Conservation (phyloP, 2,329 filamentous ascomycete genomes). For the Aspergillus proliferans region DNA sequence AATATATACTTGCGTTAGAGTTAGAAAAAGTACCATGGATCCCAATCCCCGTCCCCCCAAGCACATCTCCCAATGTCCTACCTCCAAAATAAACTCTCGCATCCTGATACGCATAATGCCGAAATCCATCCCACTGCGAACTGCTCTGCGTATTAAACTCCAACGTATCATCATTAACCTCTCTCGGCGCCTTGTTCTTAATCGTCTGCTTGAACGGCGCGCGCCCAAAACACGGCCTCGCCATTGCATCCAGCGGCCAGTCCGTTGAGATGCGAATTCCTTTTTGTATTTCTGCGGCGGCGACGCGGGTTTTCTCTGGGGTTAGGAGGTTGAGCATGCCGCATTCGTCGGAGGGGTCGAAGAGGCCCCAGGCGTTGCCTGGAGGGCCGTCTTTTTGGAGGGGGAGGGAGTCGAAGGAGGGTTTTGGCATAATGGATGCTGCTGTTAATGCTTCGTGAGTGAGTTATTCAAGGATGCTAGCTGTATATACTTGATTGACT, state of each 20-base stretch:
- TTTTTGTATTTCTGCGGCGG: slow-evolving; percentile 41
- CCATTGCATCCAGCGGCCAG: slow-evolving; percentile 52
- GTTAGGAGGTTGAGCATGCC: slow-evolving; percentile 53
- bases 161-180: slow-evolving; percentile 57
- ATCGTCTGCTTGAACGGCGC: slow-evolving; percentile 51
- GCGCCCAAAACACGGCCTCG: slow-evolving; percentile 51
- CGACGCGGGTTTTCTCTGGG: slow-evolving; percentile 36
- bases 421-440: too few relatives aligned
- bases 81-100: slow-evolving; percentile 40
- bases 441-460: too few relatives aligned
- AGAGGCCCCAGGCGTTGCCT: slow-evolving; percentile 54
- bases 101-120: slow-evolving; percentile 37
- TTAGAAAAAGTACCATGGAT: slow-evolving; percentile 25
- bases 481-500: too few relatives aligned
- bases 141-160: slow-evolving; percentile 54
- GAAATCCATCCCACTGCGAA: slow-evolving; percentile 46
- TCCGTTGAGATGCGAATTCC: slow-evolving; percentile 49
- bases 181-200: slow-evolving; percentile 45
- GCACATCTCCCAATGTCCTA: slow-evolving; percentile 33
- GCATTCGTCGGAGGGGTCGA: slow-evolving; percentile 46
- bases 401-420: background rate
- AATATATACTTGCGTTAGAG: too few relatives aligned
- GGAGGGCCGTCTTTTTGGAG: slow-evolving; percentile 32
- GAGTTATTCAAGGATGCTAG: too few relatives aligned
- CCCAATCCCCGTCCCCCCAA: slow-evolving; percentile 32